Percentiles rank a stretch among this genome's conserved stretches.
These are phyloP conservation scores for Fusarium equiseti DNA, from an alignment of 2,329 filamentous ascomycete species.

Conservation along the genomic window DNA sequence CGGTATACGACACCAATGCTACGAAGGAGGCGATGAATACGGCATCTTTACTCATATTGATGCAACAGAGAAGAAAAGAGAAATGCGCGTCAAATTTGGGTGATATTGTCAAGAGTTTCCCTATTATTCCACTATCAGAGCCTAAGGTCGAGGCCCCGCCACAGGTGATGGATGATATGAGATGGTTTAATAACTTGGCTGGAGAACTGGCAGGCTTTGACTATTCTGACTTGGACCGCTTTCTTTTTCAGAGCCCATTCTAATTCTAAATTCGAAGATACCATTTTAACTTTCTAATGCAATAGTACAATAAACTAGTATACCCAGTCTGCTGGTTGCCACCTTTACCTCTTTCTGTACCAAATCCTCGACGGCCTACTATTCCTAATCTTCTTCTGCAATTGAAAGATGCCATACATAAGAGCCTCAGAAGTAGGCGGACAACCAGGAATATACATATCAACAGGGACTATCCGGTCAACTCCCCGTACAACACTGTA, in stretches of 20 bases:
- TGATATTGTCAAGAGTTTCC: constrained; percentile 54
- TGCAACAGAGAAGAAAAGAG: constrained; percentile 65
- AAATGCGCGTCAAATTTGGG: constrained; percentile 55
- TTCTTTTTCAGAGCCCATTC: constrained; percentile 46
- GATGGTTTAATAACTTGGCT: constrained; percentile 57
- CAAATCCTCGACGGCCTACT: constrained; percentile 62
- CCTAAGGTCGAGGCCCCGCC: neutral
- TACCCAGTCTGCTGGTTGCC: fast-evolving
- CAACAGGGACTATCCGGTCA: constrained; percentile 74
- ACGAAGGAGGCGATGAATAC: constrained; percentile 67
- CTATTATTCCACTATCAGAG: constrained; percentile 38
- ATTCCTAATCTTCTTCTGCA: constrained; percentile 76
- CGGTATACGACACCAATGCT: constrained; percentile 59
- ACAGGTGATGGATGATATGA: constrained; percentile 41
- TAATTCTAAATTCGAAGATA: fast-evolving
- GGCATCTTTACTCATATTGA: constrained; percentile 64
- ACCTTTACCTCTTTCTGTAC: constrained; percentile 60
- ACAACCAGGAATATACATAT: constrained; percentile 77
- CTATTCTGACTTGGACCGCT: constrained; percentile 59
- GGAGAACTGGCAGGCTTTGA: constrained; percentile 59
- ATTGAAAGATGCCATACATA: constrained; percentile 71
- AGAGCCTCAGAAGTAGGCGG: constrained; percentile 62
- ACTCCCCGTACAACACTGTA: constrained; percentile 75
- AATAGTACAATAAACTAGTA: neutral
- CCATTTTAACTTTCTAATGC: fast-evolving